Percentiles rank a stretch among this genome's conserved stretches.
phyloP scores from a whole-genome alignment of 2,329 filamentous ascomycete genomes.

The Hypoxylon rubiginosum region DNA sequence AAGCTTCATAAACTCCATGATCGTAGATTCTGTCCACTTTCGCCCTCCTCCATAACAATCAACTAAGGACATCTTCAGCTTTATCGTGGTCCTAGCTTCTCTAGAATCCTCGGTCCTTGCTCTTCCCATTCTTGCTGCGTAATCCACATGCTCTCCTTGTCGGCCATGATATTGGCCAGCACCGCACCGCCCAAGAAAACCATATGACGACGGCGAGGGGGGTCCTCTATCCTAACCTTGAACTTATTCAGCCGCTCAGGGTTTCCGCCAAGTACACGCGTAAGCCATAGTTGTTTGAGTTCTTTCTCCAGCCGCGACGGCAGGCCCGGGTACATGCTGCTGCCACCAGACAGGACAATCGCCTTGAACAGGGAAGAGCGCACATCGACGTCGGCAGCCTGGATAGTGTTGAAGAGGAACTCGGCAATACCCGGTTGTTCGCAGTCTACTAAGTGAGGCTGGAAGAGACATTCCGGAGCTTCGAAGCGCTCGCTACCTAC shows the following conservation, averaged over 20 bases:
- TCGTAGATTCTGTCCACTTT: constrained; percentile 20
- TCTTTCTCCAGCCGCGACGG: constrained; percentile 97
- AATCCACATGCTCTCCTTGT: constrained; percentile 99
- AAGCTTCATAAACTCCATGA: constrained; percentile 38
- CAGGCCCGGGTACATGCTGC: constrained; percentile 98
- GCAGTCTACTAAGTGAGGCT: constrained; percentile 96
- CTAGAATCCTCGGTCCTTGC: constrained; percentile 84
- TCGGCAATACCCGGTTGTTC: constrained; percentile 97
- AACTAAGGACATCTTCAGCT: constrained; percentile 6
- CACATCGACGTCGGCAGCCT: constrained; percentile 94
- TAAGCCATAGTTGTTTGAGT: constrained; percentile 98
- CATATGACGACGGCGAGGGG: constrained; percentile 96
- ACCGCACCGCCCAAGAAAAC: constrained; percentile 99
- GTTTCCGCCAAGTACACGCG: constrained; percentile 88
- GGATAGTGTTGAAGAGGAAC: constrained; percentile 98
- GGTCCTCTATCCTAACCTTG: constrained; percentile 99
- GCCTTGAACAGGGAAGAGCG: constrained; percentile 95
- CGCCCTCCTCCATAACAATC: background rate
- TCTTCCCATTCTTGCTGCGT: constrained; percentile 97
- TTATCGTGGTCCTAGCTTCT: constrained; percentile 93
- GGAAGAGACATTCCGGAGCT: constrained; percentile 97
- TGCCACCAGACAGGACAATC: constrained; percentile 94
- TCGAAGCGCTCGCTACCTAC: constrained; percentile 98
- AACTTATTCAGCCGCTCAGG: constrained; percentile 97
- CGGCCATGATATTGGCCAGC: constrained; percentile 97